Evolutionary conservation across 164 flowering plant species (phyloP), one percentile per base, ranked within the genome.

Genomic region (Chimonanthus salicifolius): DNA sequence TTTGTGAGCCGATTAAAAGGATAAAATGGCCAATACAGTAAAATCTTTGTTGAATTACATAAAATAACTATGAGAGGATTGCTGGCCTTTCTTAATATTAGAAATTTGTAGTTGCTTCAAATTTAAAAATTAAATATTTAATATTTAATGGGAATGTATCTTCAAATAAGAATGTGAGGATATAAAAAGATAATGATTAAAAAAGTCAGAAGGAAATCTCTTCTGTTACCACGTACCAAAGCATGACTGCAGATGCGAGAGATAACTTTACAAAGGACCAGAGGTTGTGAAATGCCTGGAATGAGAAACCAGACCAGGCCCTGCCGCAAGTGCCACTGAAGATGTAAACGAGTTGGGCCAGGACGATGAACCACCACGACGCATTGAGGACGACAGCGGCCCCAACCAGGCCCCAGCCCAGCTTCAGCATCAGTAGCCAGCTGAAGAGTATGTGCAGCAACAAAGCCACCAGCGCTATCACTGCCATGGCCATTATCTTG

Each of bases 241-340:
- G 83, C 95, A 93, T 91, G 8, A 93, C 81, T 0, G 97, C 97
- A 0, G 95, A 93, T 2, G 95, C 97, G 0, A 93, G 76, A 13
- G 98, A 93, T 20, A 91, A 50, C 70, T 74, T 79, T 6, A 89
- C 87, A 58, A 91, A 93, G 0, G 83, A 84, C 92, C 90, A 86
- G 0, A 91, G 73, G 69, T 85, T 84, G 0, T 85, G 82, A 73
- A 91, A 93, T 0, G 95, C 94, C 78, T 76, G 82, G 86, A 76
- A 80, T 0, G 98, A 88, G 68, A 93, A 90, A 8, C 95, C 97
- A 43, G 78, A 49, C 98, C 98, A 91, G 9, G 92, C 87, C 64
- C 74, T 70, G 0, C 89, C 92, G 67, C 93, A 89, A 3, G 83
- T 78, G 45, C 95, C 97, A 49, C 84, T 71, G 6, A 89, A 72